phyloP scores from a whole-genome alignment of 2,329 filamentous ascomycete genomes.

The Aspergillus brasiliensis region DNA sequence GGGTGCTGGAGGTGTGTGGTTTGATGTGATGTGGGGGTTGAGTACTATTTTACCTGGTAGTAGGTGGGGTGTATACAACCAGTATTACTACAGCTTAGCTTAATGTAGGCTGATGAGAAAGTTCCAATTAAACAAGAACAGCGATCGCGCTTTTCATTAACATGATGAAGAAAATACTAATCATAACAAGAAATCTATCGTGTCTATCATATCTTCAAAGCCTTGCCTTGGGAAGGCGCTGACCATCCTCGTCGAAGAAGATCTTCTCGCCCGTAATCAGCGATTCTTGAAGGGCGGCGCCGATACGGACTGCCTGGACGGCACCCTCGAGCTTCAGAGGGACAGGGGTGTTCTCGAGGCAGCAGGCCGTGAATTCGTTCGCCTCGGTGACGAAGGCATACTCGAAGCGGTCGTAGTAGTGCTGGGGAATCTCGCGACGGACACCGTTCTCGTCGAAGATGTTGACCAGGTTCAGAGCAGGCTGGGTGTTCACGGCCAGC shows the following conservation, averaged over 20 bases:
- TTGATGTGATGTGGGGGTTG: too few relatives aligned
- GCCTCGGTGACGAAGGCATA: constrained; percentile 66
- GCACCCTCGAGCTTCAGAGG: constrained; percentile 61
- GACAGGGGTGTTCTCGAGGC: constrained; percentile 57
- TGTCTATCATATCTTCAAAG: constrained; percentile 10
- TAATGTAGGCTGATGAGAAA: too few relatives aligned
- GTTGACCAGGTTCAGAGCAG: constrained; percentile 58
- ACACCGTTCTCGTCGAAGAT: constrained; percentile 58
- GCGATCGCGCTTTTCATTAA: constrained; percentile 1
- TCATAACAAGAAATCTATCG: not conserved
- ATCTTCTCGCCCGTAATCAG: constrained; percentile 60
- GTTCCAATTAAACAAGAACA: not conserved
- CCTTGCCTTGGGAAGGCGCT: constrained; percentile 40
- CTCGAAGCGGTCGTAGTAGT: constrained; percentile 67
- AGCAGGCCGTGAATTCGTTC: constrained; percentile 63
- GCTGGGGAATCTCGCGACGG: constrained; percentile 60
- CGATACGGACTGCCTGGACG: constrained; percentile 61
- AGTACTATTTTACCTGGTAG: too few relatives aligned
- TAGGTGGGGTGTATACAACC: too few relatives aligned
- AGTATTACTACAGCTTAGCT: too few relatives aligned
- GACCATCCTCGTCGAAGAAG: constrained; percentile 59
- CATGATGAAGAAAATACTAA: not conserved
- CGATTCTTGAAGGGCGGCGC: constrained; percentile 60
- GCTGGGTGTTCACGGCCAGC: constrained; percentile 63
- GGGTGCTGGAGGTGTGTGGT: too few relatives aligned